A percentile compares a stretch with the other conserved stretches of the same genome.
Evolutionary conservation across 1,139 yeast genomes (phyloP).

Genomic region (Debaryomyces nepalensis): DNA sequence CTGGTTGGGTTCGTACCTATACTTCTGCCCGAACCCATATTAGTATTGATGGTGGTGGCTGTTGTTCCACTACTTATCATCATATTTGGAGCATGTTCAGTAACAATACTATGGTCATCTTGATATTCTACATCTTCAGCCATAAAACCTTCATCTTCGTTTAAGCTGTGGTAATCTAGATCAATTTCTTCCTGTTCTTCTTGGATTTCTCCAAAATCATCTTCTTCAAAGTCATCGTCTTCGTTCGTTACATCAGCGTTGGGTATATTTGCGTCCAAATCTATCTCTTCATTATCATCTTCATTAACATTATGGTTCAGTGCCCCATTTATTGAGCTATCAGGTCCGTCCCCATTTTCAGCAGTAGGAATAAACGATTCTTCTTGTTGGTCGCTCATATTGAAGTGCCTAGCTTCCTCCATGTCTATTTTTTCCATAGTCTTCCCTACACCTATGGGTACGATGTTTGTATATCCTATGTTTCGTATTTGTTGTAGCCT

Average conservation of each 20-base stretch:
- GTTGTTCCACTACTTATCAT: slow-evolving; percentile 27
- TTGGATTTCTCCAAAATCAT: slow-evolving; percentile 16
- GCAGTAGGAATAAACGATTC: slow-evolving; percentile 19
- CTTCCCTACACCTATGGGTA: slow-evolving; percentile 60
- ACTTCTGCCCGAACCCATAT: slow-evolving; percentile 24
- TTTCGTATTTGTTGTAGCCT: slow-evolving; percentile 48
- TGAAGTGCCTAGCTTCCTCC: slow-evolving; percentile 25
- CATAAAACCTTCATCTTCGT: slow-evolving; percentile 53
- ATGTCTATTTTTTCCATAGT: slow-evolving; percentile 55
- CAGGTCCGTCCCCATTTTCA: slow-evolving; percentile 18
- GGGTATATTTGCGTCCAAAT: slow-evolving; percentile 54
- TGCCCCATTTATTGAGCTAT: slow-evolving; percentile 13
- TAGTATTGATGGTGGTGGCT: slow-evolving; percentile 19
- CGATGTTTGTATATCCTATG: slow-evolving; percentile 53
- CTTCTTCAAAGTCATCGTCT: slow-evolving; percentile 17
- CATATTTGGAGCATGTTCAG: slow-evolving; percentile 22
- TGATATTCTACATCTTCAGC: slow-evolving; percentile 64
- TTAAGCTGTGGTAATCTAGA: slow-evolving; percentile 23
- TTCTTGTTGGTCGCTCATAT: slow-evolving; percentile 20
- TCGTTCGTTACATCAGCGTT: slow-evolving; percentile 37
- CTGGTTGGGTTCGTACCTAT: slow-evolving; percentile 28
- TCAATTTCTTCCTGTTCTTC: slow-evolving; percentile 18
- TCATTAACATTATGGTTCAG: slow-evolving; percentile 5
- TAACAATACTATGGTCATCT: slow-evolving; percentile 50
- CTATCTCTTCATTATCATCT: slow-evolving; percentile 27